Evolutionary conservation across 208 protist genomes (phyloP).

Genomic region (Leishmania arabica): DNA sequence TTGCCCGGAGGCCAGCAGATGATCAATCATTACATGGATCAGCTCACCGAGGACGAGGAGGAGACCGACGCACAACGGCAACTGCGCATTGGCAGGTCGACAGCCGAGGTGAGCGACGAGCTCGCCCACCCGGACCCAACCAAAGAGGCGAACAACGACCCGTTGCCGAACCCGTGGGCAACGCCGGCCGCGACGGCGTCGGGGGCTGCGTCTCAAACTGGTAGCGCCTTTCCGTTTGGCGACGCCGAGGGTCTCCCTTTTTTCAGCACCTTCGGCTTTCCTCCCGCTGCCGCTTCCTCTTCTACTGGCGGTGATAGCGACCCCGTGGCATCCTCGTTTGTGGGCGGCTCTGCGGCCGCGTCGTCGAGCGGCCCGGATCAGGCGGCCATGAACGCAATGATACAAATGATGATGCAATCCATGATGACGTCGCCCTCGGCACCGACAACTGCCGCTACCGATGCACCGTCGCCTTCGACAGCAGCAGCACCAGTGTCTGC

Average conservation of each 20-base stretch:
- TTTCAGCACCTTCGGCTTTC: not conserved
- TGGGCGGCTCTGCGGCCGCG: too few relatives aligned
- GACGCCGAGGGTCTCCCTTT: not conserved
- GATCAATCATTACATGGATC: conserved; percentile 57
- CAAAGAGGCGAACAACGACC: conserved; percentile 58
- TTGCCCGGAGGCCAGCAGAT: conserved; percentile 70
- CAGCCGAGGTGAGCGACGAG: conserved; percentile 6
- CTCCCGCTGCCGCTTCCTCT: not conserved
- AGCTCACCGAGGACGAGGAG: conserved; percentile 30
- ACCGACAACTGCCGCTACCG: not conserved
- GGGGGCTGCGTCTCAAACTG: not conserved
- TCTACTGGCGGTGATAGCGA: not conserved
- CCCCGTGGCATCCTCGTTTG: not conserved
- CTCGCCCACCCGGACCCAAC: conserved; percentile 44
- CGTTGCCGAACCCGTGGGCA: conserved; percentile 66
- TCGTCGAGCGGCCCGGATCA: not conserved
- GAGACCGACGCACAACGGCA: conserved; percentile 16
- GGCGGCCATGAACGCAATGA: not conserved
- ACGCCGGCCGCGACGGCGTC: not conserved
- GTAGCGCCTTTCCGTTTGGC: not conserved
- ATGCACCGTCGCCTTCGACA: not conserved
- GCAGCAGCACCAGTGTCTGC: not conserved
- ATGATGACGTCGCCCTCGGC: not conserved
- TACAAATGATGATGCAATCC: conserved; percentile 3
- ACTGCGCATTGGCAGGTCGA: conserved; percentile 26